Evolutionary conservation across 345 rosid genomes (phyloP).

Genomic region (Arabidopsis suecica): DNA sequence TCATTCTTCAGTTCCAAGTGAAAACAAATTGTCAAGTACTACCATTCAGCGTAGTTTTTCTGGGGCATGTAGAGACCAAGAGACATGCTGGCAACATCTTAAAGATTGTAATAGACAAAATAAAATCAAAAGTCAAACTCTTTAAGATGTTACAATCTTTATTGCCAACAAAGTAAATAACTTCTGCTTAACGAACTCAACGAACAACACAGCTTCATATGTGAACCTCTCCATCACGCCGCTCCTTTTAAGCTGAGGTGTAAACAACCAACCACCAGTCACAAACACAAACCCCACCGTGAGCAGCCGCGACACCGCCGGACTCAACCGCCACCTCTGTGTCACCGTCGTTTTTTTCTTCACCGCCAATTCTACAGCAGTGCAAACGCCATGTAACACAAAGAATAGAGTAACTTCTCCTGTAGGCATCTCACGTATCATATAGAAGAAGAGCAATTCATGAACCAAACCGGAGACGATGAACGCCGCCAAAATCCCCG

Average conservation of each 20-base stretch:
- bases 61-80: not conserved
- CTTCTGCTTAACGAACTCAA: conserved; percentile 14
- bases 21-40: not conserved
- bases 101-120: too few relatives aligned
- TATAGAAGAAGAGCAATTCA: conserved; percentile 40
- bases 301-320: conserved; percentile 32
- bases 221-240: conserved; percentile 34
- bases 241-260: conserved; percentile 41
- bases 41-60: not conserved
- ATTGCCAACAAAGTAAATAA: not conserved
- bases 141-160: too few relatives aligned
- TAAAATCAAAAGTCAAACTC: too few relatives aligned
- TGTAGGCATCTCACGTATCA: conserved; percentile 42
- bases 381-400: conserved; percentile 46
- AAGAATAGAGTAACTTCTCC: conserved; percentile 51
- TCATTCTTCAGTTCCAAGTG: not conserved
- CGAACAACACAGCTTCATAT: conserved; percentile 15
- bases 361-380: conserved; percentile 42
- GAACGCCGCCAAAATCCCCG: conserved; percentile 41
- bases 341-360: conserved; percentile 38
- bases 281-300: conserved; percentile 46
- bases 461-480: conserved; percentile 47
- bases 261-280: conserved; percentile 49
- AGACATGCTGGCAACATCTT: too few relatives aligned
- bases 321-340: conserved; percentile 34